These are phyloP conservation scores for Marchantia polymorpha DNA, from an alignment of 225 moss, liverwort and hornwort species.

Conservation along the genomic window DNA sequence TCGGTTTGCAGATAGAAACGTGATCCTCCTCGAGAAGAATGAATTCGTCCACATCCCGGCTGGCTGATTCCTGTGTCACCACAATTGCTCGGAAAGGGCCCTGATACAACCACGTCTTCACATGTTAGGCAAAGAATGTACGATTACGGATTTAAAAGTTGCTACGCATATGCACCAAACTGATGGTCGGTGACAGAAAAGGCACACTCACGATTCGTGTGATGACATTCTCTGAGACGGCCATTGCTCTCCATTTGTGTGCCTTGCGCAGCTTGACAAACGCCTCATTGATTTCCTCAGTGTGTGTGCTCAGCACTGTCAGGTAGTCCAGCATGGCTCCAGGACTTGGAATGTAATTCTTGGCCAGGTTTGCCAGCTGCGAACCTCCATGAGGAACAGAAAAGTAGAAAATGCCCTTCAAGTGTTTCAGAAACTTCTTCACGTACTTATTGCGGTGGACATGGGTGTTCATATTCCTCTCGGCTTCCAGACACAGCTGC, in stretches of 20 bases:
- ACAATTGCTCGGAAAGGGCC: slow-evolving; percentile 44
- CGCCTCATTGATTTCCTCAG: slow-evolving; percentile 42
- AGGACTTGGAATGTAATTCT: slow-evolving; percentile 35
- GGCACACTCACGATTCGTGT: slow-evolving; percentile 35
- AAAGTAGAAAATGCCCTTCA: slow-evolving; percentile 42
- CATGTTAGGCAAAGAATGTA: not conserved
- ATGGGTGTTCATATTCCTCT: slow-evolving; percentile 26
- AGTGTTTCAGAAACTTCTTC: slow-evolving; percentile 34
- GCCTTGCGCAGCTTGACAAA: slow-evolving; percentile 29
- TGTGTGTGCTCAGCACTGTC: slow-evolving; percentile 41
- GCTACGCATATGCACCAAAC: not conserved
- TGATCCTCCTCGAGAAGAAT: slow-evolving; percentile 39
- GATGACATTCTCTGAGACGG: slow-evolving; percentile 30
- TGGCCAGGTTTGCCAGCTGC: slow-evolving; percentile 42
- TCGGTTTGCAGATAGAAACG: slow-evolving; percentile 42
- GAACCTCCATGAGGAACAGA: slow-evolving; percentile 48
- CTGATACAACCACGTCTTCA: slow-evolving; percentile 11
- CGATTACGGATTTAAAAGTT: not conserved
- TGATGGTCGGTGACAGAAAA: not conserved
- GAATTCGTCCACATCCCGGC: slow-evolving; percentile 34
- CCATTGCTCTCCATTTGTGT: slow-evolving; percentile 36
- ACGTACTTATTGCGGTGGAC: slow-evolving; percentile 28
- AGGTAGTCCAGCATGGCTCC: slow-evolving; percentile 50
- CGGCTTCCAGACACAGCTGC: slow-evolving; percentile 46
- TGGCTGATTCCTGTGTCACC: slow-evolving; percentile 43